phyloP scores from a whole-genome alignment of 345 rosid species.

The Aquilaria sinensis region DNA sequence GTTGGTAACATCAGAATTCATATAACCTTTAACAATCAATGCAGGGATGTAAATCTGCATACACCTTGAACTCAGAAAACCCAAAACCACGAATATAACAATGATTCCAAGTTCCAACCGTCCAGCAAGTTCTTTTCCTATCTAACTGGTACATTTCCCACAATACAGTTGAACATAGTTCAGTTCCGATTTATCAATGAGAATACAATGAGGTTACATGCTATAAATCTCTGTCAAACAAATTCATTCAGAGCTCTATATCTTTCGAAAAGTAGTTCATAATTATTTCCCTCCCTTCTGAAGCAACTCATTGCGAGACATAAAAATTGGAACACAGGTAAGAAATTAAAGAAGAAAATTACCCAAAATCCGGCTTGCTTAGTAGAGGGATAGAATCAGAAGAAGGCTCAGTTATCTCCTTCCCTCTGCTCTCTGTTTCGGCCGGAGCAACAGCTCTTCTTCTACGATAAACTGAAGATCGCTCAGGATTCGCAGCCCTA shows the following conservation, averaged over 20 bases:
- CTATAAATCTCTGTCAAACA: not conserved
- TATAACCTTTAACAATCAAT: no score
- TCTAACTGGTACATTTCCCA: no score
- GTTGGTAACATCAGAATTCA: no score
- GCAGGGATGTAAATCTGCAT: no score
- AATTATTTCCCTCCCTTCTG: slow-evolving; percentile 1
- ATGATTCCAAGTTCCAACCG: no score
- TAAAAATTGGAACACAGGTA: not conserved
- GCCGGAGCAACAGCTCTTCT: not conserved
- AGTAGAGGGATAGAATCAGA: not conserved
- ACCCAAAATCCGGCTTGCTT: slow-evolving; percentile 3
- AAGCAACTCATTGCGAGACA: not conserved
- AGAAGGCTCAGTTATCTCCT: not conserved
- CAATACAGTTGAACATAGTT: no score
- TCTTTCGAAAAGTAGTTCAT: not conserved
- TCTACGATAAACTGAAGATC: slow-evolving; percentile 1
- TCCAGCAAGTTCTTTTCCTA: no score
- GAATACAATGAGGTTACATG: not conserved
- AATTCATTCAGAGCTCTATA: not conserved
- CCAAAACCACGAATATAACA: no score
- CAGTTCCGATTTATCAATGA: not conserved
- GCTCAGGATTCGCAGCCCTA: not conserved
- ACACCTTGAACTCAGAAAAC: no score
- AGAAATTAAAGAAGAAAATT: not conserved
- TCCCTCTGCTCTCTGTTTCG: slow-evolving; percentile 3